Evolutionary conservation across 1,284 basidiomycete species (phyloP).

Genomic region (Schizophyllum amplum): DNA sequence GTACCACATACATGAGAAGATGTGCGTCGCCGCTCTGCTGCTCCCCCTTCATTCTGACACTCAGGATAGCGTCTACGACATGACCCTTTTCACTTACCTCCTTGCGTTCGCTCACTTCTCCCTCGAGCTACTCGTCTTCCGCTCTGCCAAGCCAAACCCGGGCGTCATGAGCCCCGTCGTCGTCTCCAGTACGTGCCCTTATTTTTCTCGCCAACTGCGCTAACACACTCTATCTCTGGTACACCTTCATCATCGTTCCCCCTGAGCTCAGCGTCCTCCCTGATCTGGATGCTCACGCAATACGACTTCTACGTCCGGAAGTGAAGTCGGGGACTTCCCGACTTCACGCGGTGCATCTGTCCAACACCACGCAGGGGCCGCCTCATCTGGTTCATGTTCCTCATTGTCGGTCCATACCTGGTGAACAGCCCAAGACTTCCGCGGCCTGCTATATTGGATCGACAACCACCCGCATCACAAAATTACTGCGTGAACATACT

Average conservation of each 20-base stretch:
- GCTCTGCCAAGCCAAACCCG: constrained; percentile 59
- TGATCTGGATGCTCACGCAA: constrained; percentile 78
- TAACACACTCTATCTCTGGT: background rate
- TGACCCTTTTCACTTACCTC: constrained; percentile 81
- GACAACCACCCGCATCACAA: too few species aligned
- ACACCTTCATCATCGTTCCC: constrained; percentile 7
- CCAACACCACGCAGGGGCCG: too few species aligned
- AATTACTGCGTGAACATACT: too few species aligned
- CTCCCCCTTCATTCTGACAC: constrained; percentile 6
- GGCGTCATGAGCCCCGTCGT: constrained; percentile 75
- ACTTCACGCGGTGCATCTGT: too few species aligned
- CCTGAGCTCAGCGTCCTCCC: constrained; percentile 44
- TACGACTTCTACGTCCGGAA: constrained; percentile 56
- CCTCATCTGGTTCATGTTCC: too few species aligned
- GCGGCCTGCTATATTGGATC: too few species aligned
- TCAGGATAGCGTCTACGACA: constrained; percentile 73
- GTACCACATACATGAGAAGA: constrained; percentile 75
- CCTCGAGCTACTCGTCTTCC: constrained; percentile 80
- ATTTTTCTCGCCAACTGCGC: background rate
- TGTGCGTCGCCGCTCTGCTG: constrained; percentile 39
- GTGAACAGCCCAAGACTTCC: too few species aligned
- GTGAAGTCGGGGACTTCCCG: too few species aligned
- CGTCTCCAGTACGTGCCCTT: constrained; percentile 69
- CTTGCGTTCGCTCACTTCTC: constrained; percentile 88
- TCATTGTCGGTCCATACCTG: too few species aligned